Conservation (phyloP, 2,329 filamentous ascomycete species). For the Diaporthe velutina region DNA sequence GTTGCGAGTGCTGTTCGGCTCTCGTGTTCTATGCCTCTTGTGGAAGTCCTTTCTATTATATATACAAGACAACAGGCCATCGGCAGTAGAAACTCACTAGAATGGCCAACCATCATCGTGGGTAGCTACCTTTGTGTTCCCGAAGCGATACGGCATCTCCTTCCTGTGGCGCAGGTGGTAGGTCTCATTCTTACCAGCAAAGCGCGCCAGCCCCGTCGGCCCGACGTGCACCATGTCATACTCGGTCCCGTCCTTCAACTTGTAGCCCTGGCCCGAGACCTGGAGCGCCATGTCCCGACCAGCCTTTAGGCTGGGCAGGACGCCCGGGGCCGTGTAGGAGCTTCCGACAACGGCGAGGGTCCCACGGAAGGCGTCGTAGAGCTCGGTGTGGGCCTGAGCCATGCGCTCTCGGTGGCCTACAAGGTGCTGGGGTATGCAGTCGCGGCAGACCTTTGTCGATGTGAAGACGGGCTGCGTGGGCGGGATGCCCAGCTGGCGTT, state of each 20-base stretch:
- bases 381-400: conserved; percentile 65
- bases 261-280: conserved; percentile 46
- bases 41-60: not conserved
- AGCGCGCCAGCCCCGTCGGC: conserved; percentile 51
- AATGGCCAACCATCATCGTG: conserved; percentile 8
- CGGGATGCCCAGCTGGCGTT: conserved; percentile 80
- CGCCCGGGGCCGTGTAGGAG: conserved; percentile 66
- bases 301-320: conserved; percentile 65
- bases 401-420: conserved; percentile 81
- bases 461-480: conserved; percentile 64
- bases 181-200: conserved; percentile 39
- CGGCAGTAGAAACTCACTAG: not conserved
- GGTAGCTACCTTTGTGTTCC: conserved; percentile 4
- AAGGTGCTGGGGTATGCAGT: conserved; percentile 92
- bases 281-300: conserved; percentile 58
- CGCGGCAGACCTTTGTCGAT: conserved; percentile 67
- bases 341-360: conserved; percentile 73
- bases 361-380: conserved; percentile 69
- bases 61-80: not conserved
- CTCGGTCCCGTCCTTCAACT: conserved; percentile 12
- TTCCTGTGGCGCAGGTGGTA: conserved; percentile 15
- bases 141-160: conserved; percentile 30
- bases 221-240: conserved; percentile 43
- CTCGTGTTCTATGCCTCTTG: conserved; percentile 14
- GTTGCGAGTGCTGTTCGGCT: not conserved